Conservation (phyloP, 2,329 filamentous ascomycete species). For the Fusarium sp. region DNA sequence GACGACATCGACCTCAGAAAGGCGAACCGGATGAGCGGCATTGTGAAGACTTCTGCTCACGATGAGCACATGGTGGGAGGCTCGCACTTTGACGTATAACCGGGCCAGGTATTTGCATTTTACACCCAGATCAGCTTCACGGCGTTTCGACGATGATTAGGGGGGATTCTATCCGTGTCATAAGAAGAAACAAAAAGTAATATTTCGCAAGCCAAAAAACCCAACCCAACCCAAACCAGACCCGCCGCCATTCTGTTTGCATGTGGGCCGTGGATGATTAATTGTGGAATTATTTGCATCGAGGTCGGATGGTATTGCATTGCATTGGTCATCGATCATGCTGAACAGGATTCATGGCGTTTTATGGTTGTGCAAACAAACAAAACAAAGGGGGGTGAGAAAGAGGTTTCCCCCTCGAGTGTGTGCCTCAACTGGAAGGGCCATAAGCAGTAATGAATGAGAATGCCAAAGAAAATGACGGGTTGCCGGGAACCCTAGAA, state of each 20-base stretch:
- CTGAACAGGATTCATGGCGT: constrained; percentile 45
- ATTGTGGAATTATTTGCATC: constrained; percentile 52
- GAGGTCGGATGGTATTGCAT: constrained; percentile 45
- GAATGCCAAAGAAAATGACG: constrained; percentile 24
- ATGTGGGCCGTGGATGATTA: constrained; percentile 44
- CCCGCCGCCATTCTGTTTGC: constrained; percentile 24
- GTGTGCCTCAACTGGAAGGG: constrained; percentile 30
- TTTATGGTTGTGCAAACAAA: constrained; percentile 41
- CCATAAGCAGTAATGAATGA: constrained; percentile 39
- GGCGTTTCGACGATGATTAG: constrained; percentile 42
- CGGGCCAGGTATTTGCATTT: constrained; percentile 27
- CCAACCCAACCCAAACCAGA: constrained; percentile 23
- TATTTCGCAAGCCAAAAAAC: constrained; percentile 40
- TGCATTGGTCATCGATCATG: constrained; percentile 44
- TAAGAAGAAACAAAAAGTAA: constrained; percentile 46
- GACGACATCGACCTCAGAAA: constrained; percentile 65
- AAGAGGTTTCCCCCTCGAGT: constrained; percentile 16
- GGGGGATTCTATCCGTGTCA: constrained; percentile 37
- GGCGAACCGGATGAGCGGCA: constrained; percentile 73
- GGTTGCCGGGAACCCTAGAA: not conserved
- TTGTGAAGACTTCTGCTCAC: constrained; percentile 66
- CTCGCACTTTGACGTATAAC: constrained; percentile 73
- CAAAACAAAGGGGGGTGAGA: constrained; percentile 17
- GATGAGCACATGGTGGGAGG: constrained; percentile 74
- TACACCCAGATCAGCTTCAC: constrained; percentile 37